Percentiles rank a stretch among this genome's conserved stretches.
These are phyloP conservation scores for Citeromyces siamensis DNA, from an alignment of 1,139 yeast species.

Conservation along the genomic window DNA sequence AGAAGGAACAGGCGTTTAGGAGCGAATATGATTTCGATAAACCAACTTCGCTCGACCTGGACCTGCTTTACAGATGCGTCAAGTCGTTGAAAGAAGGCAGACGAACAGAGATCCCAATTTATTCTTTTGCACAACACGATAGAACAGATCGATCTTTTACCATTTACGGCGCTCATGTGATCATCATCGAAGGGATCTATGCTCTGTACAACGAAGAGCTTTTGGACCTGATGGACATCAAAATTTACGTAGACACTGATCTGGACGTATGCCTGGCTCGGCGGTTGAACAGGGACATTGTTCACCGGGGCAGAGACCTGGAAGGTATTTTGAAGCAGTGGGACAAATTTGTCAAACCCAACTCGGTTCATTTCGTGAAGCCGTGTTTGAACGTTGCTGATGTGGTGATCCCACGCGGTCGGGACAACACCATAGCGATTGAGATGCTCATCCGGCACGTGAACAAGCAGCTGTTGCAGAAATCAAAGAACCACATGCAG, in stretches of 20 bases:
- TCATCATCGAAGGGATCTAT: conserved; percentile 84
- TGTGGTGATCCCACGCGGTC: conserved; percentile 77
- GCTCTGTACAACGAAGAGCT: conserved; percentile 66
- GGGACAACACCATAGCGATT: conserved; percentile 73
- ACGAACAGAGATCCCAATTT: conserved; percentile 70
- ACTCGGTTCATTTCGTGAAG: conserved; percentile 62
- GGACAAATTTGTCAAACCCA: conserved; percentile 87
- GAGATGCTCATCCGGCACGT: conserved; percentile 71
- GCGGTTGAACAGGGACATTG: conserved; percentile 74
- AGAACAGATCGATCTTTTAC: conserved; percentile 59
- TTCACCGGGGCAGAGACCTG: conserved; percentile 76
- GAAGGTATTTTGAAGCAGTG: conserved; percentile 79
- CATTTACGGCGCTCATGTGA: conserved; percentile 91
- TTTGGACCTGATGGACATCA: conserved; percentile 68
- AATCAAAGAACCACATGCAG: conserved; percentile 54
- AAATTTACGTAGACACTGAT: conserved; percentile 88
- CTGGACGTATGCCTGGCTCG: conserved; percentile 86
- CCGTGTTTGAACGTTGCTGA: conserved; percentile 81
- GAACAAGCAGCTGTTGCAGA: conserved; percentile 52
- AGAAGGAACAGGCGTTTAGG: conserved; percentile 50
- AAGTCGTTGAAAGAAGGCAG: conserved; percentile 42
- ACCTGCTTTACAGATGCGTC: conserved; percentile 53
- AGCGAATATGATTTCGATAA: conserved; percentile 74
- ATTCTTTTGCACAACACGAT: conserved; percentile 67
- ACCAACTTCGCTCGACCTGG: conserved; percentile 75